These are phyloP conservation scores for Linum trigynum DNA, from an alignment of 345 rosid genomes.

Conservation along the genomic window DNA sequence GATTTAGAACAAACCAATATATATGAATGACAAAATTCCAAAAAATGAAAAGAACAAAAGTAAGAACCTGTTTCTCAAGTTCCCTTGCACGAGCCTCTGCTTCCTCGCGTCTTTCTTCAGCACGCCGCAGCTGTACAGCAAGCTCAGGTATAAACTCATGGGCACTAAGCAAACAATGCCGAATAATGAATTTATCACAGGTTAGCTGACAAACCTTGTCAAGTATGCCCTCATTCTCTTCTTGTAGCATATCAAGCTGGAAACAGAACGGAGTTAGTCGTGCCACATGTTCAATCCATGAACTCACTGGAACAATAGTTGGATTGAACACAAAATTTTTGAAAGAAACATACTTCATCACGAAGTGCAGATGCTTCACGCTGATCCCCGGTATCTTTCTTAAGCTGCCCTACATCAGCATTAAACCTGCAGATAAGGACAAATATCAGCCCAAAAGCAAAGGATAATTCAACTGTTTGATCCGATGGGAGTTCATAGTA, in stretches of 20 bases:
- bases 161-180: constrained; percentile 10
- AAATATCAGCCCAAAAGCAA: background rate
- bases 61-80: constrained; percentile 89
- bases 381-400: constrained; percentile 60
- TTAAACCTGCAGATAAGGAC: constrained; percentile 43
- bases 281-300: background rate
- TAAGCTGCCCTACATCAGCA: constrained; percentile 45
- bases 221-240: constrained; percentile 50
- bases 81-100: constrained; percentile 89
- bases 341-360: constrained; percentile 69
- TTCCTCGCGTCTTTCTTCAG: constrained; percentile 78
- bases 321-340: background rate
- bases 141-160: constrained; percentile 18
- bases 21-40: background rate
- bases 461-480: background rate
- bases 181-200: constrained; percentile 3
- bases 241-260: constrained; percentile 79
- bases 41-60: background rate
- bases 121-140: constrained; percentile 53
- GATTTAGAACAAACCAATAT: background rate
- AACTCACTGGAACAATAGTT: constrained; percentile 1
- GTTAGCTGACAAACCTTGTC: constrained; percentile 19
- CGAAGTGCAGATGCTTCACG: constrained; percentile 93
- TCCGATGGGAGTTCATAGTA: no score
- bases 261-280: constrained; percentile 7